Base-by-base conservation (phyloP, 306 rosid species). In the Pyrus communis region DNA sequence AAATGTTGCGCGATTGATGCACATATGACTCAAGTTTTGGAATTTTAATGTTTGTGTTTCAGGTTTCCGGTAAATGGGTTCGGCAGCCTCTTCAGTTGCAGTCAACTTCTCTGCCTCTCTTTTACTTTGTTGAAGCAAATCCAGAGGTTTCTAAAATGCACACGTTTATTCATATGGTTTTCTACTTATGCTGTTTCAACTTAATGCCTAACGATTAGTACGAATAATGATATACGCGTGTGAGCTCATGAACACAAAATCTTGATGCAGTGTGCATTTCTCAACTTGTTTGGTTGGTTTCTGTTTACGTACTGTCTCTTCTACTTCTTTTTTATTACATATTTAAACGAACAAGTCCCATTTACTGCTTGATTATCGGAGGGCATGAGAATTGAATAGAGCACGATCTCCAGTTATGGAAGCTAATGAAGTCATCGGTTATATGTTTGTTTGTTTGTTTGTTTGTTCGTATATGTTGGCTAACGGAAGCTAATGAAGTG, bases 101-200 rank as follows among this genome's bases (percentile, higher is more conserved):
- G 52, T 67, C 54, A 68, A n/a, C 71, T 62, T 25, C 71, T 62
- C 27, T 25, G 45, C 67, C 23, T 43, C 79, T 67, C 67, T 55
- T 73, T 73, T 49, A 72, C 66, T 67, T 46, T 38, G 67, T 71
- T 84, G 73, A 80, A 77, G 57, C 75, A 57, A 71, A 77, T 85
- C 38, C 73, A 69, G 60, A 86, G 89, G 92, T 90, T 64, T 78
- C 55, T 49, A 1, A 74, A 55, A 64, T 75, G 30, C 54, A 60
- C 18, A 17, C 8, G 21, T 54, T 71, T 71, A 14, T 22, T 22
- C 40, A 7, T 40, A 59, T 49, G 21, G 18, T 9, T 60, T 40
- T 60, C 17, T 73, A 0, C 68, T 25, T 60, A 31, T 15, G 17
- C 33, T 7, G 55, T 73, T 25, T 15, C 30, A 14, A 42, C 46